These are phyloP conservation scores for Darksidea phi DNA, from an alignment of 495 filamentous ascomycete species.

Conservation along the genomic window DNA sequence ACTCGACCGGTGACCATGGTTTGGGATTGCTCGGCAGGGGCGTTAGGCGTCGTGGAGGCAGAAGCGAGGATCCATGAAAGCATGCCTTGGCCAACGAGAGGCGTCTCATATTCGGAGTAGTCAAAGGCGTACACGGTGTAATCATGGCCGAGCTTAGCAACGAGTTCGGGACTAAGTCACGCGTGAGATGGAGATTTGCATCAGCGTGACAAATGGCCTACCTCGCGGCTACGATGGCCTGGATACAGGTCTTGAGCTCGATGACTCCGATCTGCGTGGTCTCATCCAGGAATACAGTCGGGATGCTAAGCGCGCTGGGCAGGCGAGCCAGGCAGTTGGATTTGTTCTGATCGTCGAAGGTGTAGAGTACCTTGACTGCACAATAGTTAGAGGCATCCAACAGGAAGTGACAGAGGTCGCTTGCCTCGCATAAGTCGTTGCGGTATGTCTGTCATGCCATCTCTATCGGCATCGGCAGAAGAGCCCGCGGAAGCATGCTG, in stretches of 20 bases:
- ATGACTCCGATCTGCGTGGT: slow-evolving; percentile 78
- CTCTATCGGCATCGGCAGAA: slow-evolving; percentile 11
- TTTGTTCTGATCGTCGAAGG: slow-evolving; percentile 86
- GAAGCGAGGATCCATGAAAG: slow-evolving; percentile 77
- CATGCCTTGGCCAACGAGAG: slow-evolving; percentile 94
- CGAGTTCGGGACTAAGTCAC: slow-evolving; percentile 65
- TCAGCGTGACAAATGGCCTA: slow-evolving; percentile 44
- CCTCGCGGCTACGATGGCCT: slow-evolving; percentile 77
- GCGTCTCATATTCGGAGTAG: slow-evolving; percentile 90
- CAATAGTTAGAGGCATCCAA: neutral
- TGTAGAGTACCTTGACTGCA: slow-evolving; percentile 92
- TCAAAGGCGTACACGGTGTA: slow-evolving; percentile 97
- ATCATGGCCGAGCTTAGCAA: slow-evolving; percentile 79
- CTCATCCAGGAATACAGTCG: slow-evolving; percentile 77
- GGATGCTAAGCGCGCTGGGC: slow-evolving; percentile 75
- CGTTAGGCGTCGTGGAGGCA: slow-evolving; percentile 36
- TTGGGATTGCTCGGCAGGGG: slow-evolving; percentile 58
- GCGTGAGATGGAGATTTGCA: neutral
- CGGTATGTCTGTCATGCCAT: slow-evolving; percentile 24
- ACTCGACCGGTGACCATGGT: slow-evolving; percentile 89
- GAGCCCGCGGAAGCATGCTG: slow-evolving; percentile 31
- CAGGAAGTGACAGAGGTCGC: neutral
- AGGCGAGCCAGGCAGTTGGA: slow-evolving; percentile 89
- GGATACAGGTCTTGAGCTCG: slow-evolving; percentile 84
- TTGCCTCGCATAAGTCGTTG: slow-evolving; percentile 39